Evolutionary conservation across 495 filamentous ascomycete genomes (phyloP), one percentile per base, ranked within the genome.

Genomic region (Talaromyces proteolyticus): DNA sequence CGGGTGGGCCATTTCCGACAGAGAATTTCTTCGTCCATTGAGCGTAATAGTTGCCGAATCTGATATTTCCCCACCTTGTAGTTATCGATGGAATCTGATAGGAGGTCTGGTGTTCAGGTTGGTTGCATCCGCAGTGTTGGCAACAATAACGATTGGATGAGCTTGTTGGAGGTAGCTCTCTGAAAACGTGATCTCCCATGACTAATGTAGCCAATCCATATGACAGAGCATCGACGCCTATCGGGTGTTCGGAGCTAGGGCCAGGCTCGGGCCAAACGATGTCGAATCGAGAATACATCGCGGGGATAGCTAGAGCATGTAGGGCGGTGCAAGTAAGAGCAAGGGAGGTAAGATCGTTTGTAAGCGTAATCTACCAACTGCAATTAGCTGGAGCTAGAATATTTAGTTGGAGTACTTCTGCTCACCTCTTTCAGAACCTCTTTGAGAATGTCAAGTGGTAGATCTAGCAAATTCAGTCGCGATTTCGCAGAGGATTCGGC

Each of bases 281-380:
- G 61, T 95, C 89, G 62, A 97, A 96, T 21, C 88, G 82, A 1
- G 88, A 87, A 63, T 97, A 97, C 58, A 97, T 94, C 47, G 86
- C 80, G 8, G 90, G 89, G 14, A 91, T 85, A 0, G 87, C 82
- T 39, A 97, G 74, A 37, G 73, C 69, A 68, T 95, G 88, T 12
- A 97, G 78, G n/a, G 85, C 79, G 16, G 89, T 91, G 67, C 90
- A 89, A 25, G 89, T 88, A 42, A 90, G 70, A 6, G 91, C 89
- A 23, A 96, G 71, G 12, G 89, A 85, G 0, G 87, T 89, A 45
- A 96, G 75, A 60, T 96, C 91, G 60, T 90, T 95, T 12, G 88
- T 92, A 55, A 92, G 84, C 3, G 86, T 88, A 37, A 95, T 79
- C 91, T 95, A 57, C 53, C 41, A 61, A 52, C 23, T 21, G 20